These are phyloP conservation scores for Avicennia marina DNA, from an alignment of 257 asterid genomes.

Conservation along the genomic window DNA sequence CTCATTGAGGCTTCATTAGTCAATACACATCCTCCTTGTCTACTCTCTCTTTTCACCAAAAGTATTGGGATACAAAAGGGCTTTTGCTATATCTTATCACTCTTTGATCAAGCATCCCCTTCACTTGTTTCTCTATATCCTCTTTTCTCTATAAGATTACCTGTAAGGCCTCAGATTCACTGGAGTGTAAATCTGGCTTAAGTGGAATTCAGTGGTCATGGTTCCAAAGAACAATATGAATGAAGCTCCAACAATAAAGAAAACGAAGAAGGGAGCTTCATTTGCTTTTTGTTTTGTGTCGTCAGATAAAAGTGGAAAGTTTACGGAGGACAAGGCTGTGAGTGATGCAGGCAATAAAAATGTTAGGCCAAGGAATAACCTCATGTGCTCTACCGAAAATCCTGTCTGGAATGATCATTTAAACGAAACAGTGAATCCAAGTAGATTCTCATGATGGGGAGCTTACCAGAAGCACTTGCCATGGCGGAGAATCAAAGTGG, in stretches of 20 bases:
- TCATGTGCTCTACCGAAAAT: constrained; percentile 52
- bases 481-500: constrained; percentile 20
- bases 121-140: no score
- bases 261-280: constrained; percentile 50
- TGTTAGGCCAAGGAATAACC: constrained; percentile 29
- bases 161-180: no score
- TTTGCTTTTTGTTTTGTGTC: constrained; percentile 47
- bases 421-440: constrained; percentile 27
- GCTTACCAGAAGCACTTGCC: constrained; percentile 25
- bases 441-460: constrained; percentile 32
- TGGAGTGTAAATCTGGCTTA: no score
- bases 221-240: constrained; percentile 28
- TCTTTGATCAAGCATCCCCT: no score
- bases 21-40: no score
- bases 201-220: constrained; percentile 19
- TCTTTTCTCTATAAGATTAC: no score
- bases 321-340: constrained; percentile 29
- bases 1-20: no score
- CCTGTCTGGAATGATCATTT: constrained; percentile 39
- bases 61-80: no score
- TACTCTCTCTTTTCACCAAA: no score
- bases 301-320: constrained; percentile 34
- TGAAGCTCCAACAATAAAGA: constrained; percentile 37
- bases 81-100: no score
- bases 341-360: constrained; percentile 4